A percentile compares a stretch with the other conserved stretches of the same genome.
phyloP scores from a whole-genome alignment of 148 eudicot genomes.

The Camellia sinensis region DNA sequence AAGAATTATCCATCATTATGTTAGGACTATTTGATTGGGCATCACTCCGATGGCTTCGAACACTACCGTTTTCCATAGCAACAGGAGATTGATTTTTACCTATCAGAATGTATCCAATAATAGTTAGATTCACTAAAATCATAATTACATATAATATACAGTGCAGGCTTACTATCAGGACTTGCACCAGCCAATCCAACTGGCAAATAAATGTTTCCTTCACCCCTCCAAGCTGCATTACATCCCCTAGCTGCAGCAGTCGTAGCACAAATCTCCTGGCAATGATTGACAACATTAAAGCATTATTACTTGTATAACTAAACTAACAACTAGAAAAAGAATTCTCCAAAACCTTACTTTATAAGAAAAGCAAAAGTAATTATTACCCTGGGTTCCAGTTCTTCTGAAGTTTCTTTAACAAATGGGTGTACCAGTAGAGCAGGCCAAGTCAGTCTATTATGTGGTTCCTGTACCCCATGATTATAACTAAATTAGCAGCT shows the following conservation, averaged over 20 bases:
- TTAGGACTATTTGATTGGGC: slow-evolving; percentile 29
- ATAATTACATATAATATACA: slow-evolving; percentile 5
- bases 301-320: not conserved
- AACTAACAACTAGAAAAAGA: not conserved
- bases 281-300: slow-evolving; percentile 5
- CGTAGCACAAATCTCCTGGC: slow-evolving; percentile 54
- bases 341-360: slow-evolving; percentile 8
- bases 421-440: slow-evolving; percentile 92
- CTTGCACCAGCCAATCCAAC: slow-evolving; percentile 32
- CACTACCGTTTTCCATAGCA: slow-evolving; percentile 27
- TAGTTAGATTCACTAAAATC: slow-evolving; percentile 13
- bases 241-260: slow-evolving; percentile 38
- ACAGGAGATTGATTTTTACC: slow-evolving; percentile 34
- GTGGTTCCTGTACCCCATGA: slow-evolving; percentile 64
- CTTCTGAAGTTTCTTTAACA: slow-evolving; percentile 57
- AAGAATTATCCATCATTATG: slow-evolving; percentile 21
- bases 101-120: slow-evolving; percentile 16
- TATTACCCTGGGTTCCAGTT: slow-evolving; percentile 48
- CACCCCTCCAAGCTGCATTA: slow-evolving; percentile 54
- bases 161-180: slow-evolving; percentile 57
- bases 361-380: not conserved
- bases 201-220: slow-evolving; percentile 39
- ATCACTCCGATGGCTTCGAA: slow-evolving; percentile 28
- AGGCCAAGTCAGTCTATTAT: slow-evolving; percentile 91
- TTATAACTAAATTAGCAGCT: slow-evolving; percentile 19